These are phyloP conservation scores for Naumovozyma dairenensis DNA, from an alignment of 805 yeast species.

Conservation along the genomic window DNA sequence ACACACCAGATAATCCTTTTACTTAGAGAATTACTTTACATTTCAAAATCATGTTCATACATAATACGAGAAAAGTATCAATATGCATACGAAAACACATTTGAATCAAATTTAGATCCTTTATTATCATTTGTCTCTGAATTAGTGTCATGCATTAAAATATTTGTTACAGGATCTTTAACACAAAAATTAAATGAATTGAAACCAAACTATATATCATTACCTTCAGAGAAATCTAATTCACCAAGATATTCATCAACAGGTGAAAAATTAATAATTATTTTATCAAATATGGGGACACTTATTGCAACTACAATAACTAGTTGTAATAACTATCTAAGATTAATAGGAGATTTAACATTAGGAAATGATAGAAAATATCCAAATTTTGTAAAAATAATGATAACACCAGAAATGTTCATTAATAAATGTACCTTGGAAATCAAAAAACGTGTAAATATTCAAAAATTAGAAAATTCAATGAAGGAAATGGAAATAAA, in stretches of 20 bases:
- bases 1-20: constrained; percentile 60
- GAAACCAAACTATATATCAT: too few relatives aligned
- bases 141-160: constrained; percentile 53
- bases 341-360: constrained; percentile 57
- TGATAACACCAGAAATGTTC: constrained; percentile 51
- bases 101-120: constrained; percentile 42
- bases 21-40: constrained; percentile 51
- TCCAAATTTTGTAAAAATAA: constrained; percentile 51
- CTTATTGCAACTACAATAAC: constrained; percentile 40
- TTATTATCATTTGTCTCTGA: constrained; percentile 53
- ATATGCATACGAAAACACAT: constrained; percentile 21
- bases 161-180: constrained; percentile 46
- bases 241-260: constrained; percentile 18
- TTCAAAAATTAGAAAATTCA: constrained; percentile 14
- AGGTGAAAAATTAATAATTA: constrained; percentile 54
- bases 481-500: background rate
- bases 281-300: constrained; percentile 51
- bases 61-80: constrained; percentile 26
- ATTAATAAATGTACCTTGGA: constrained; percentile 53
- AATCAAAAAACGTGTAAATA: constrained; percentile 35
- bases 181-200: constrained; percentile 29
- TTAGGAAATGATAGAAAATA: constrained; percentile 50
- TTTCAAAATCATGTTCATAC: constrained; percentile 40
- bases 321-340: constrained; percentile 42
- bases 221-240: constrained; percentile 9